phyloP scores from a whole-genome alignment of 2,329 filamentous ascomycete genomes.

The Arachnopeziza araneosa region DNA sequence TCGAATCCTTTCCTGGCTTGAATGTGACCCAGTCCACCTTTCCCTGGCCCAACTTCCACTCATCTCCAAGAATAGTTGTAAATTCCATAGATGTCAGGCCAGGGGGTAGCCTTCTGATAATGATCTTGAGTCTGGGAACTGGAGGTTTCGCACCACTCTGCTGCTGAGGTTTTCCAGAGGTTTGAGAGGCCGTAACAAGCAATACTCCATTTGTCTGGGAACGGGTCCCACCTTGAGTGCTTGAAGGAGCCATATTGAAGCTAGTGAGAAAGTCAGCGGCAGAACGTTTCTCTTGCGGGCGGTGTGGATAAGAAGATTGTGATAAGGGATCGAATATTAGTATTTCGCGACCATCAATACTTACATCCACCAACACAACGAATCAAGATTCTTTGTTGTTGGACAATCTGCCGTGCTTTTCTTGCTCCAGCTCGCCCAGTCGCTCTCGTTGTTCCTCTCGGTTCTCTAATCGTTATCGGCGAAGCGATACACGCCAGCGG shows the following conservation, averaged over 20 bases:
- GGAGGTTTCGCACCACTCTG: slow-evolving; percentile 39
- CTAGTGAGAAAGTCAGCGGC: background rate
- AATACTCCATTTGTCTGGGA: slow-evolving; percentile 44
- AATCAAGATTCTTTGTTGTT: background rate
- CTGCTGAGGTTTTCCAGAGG: slow-evolving; percentile 37
- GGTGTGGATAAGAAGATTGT: background rate
- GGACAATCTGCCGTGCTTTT: background rate
- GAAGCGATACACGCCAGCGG: background rate
- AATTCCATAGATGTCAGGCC: slow-evolving; percentile 80
- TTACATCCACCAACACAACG: background rate
- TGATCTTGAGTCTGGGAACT: slow-evolving; percentile 66
- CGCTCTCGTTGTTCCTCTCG: background rate
- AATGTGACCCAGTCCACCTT: slow-evolving; percentile 82
- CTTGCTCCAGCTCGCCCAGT: too few relatives aligned
- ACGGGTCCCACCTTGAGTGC: background rate
- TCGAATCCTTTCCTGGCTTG: slow-evolving; percentile 69
- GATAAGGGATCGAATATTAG: background rate
- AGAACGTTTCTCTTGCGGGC: background rate
- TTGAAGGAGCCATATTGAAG: background rate
- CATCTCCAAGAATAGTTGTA: slow-evolving; percentile 61
- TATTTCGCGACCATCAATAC: background rate
- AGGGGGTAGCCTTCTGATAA: slow-evolving; percentile 79
- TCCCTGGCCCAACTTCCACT: slow-evolving; percentile 76
- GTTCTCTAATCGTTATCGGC: background rate
- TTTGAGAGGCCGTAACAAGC: slow-evolving; percentile 42